Evolutionary conservation across 1,284 basidiomycete genomes (phyloP).

Genomic region (Anthracocystis walkeri): DNA sequence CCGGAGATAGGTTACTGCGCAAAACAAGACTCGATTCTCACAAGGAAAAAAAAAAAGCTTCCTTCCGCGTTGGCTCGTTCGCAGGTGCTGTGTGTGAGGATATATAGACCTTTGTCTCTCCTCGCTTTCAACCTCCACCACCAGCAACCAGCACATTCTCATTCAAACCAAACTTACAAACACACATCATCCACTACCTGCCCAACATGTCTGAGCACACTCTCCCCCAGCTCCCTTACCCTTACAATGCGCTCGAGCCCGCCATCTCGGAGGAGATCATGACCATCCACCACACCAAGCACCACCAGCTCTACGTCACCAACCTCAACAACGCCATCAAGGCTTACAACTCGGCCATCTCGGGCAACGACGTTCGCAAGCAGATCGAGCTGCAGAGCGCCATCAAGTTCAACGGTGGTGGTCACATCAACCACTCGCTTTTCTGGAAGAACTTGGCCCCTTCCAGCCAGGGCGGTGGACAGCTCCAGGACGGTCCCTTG

Average conservation of each 20-base stretch:
- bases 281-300: slow-evolving; percentile 89
- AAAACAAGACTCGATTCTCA: not conserved
- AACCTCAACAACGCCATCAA: slow-evolving; percentile 80
- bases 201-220: slow-evolving; percentile 73
- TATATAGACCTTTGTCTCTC: slow-evolving; percentile 17
- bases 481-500: slow-evolving; percentile 78
- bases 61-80: slow-evolving; percentile 21
- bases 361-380: slow-evolving; percentile 78
- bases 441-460: slow-evolving; percentile 92
- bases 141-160: not conserved
- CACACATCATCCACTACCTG: not conserved
- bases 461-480: slow-evolving; percentile 71
- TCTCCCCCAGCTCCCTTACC: slow-evolving; percentile 88
- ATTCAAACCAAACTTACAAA: not conserved
- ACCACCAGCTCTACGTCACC: slow-evolving; percentile 76
- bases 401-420: slow-evolving; percentile 91
- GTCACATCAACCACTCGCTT: slow-evolving; percentile 84
- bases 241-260: slow-evolving; percentile 88
- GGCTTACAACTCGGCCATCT: slow-evolving; percentile 76
- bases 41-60: slow-evolving; percentile 2
- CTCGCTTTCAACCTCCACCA: not conserved
- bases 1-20: not conserved
- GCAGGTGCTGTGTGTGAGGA: not conserved
- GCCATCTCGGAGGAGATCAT: slow-evolving; percentile 78
- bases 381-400: slow-evolving; percentile 86